phyloP scores from a whole-genome alignment of 495 filamentous ascomycete species.

The Xylaria acuta region DNA sequence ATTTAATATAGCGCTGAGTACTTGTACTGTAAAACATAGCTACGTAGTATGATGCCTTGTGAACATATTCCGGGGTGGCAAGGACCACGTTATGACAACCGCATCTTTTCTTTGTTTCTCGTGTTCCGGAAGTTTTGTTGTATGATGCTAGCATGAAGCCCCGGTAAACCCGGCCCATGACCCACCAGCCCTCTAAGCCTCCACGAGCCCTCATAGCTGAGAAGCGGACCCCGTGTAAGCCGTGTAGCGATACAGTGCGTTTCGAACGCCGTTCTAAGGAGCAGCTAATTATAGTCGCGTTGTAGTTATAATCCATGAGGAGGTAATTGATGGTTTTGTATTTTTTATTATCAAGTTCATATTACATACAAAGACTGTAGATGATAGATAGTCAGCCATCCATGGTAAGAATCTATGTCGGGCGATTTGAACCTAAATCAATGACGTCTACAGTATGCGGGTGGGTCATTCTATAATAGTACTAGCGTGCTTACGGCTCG shows the following conservation, averaged over 20 bases:
- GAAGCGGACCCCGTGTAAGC: background rate
- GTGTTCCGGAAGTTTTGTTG: slow-evolving; percentile 9
- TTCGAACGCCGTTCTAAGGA: background rate
- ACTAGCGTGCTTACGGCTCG: background rate
- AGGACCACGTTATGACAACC: background rate
- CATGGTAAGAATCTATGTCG: background rate
- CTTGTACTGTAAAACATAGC: background rate
- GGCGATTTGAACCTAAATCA: background rate
- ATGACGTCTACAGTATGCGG: background rate
- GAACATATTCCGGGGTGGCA: background rate
- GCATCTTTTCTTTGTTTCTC: background rate
- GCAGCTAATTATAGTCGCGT: background rate
- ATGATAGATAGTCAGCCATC: slow-evolving; percentile 1
- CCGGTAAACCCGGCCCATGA: slow-evolving; percentile 20
- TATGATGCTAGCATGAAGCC: slow-evolving; percentile 6
- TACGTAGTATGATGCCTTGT: background rate
- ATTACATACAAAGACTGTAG: background rate
- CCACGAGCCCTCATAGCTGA: slow-evolving; percentile 7
- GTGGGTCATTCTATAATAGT: background rate
- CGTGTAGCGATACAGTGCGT: background rate
- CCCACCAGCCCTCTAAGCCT: slow-evolving; percentile 14
- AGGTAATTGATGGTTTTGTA: background rate
- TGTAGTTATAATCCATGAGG: background rate
- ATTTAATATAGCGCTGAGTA: background rate
- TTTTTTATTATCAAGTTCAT: background rate